Conservation (phyloP, 176 grass and related monocot species). For the Lolium perenne region DNA sequence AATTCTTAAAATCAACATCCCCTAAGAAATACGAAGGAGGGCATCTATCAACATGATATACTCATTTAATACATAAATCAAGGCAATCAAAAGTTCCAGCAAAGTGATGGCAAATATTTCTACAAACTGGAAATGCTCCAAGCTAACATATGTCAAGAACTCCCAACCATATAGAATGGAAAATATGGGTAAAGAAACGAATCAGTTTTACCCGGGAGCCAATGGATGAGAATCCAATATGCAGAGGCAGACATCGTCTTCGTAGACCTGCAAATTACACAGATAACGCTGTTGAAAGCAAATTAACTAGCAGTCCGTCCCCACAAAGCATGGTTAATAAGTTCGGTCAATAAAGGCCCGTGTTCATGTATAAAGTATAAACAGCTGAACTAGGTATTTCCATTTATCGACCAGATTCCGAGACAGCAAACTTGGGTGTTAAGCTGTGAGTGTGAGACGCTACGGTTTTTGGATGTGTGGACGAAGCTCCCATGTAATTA, state of each 20-base stretch:
- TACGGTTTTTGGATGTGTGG: not conserved
- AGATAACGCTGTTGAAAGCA: not conserved
- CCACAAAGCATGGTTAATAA: not conserved
- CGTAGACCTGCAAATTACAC: conserved; percentile 44
- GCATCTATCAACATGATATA: conserved; percentile 1
- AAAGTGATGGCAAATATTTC: not conserved
- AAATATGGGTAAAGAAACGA: not conserved
- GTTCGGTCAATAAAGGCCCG: not conserved
- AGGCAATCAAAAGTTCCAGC: not conserved
- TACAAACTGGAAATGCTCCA: not conserved
- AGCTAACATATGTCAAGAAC: not conserved
- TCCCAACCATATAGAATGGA: not conserved
- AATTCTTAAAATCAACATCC: not conserved
- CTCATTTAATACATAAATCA: conserved; percentile 7
- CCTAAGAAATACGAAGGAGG: not conserved
- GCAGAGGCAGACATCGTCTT: conserved; percentile 52
- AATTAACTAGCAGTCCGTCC: not conserved
- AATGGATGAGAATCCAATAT: conserved; percentile 56
- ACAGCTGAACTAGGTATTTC: not conserved
- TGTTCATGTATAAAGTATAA: not conserved
- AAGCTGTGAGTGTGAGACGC: not conserved
- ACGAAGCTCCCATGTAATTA: not conserved
- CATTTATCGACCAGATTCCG: not conserved
- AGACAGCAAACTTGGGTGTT: not conserved
- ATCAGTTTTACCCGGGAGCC: conserved; percentile 38